Conservation (phyloP, 495 filamentous ascomycete genomes). For the Aspergillus haitiensis region DNA sequence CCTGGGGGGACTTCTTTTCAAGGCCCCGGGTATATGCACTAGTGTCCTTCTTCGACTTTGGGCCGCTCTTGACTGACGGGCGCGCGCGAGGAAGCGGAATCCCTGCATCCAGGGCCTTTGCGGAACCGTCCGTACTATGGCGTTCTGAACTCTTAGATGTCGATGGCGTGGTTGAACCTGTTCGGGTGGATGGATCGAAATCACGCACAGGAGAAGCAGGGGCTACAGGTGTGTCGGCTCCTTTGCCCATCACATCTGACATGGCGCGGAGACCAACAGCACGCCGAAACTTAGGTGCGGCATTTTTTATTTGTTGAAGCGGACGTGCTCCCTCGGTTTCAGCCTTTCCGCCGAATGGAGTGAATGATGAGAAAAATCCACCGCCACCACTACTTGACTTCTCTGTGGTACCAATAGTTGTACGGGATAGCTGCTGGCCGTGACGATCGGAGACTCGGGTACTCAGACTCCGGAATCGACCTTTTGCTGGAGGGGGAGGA, state of each 20-base stretch:
- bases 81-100: slow-evolving; percentile 46
- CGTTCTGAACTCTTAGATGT: slow-evolving; percentile 77
- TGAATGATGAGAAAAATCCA: slow-evolving; percentile 52
- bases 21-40: slow-evolving; percentile 90
- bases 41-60: slow-evolving; percentile 88
- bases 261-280: slow-evolving; percentile 71
- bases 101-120: slow-evolving; percentile 61
- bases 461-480: slow-evolving; percentile 49
- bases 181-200: slow-evolving; percentile 66
- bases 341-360: slow-evolving; percentile 40
- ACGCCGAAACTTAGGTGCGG: slow-evolving; percentile 50
- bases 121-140: slow-evolving; percentile 62
- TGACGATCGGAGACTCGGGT: slow-evolving; percentile 38
- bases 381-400: slow-evolving; percentile 48
- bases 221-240: slow-evolving; percentile 33
- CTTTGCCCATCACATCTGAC: slow-evolving; percentile 63
- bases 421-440: slow-evolving; percentile 44
- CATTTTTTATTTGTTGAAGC: slow-evolving; percentile 39
- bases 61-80: slow-evolving; percentile 32
- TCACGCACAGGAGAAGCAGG: slow-evolving; percentile 63
- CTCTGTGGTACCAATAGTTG: slow-evolving; percentile 50
- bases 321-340: slow-evolving; percentile 53
- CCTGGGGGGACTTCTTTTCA: slow-evolving; percentile 74
- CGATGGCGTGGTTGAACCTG: slow-evolving; percentile 85
- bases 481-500: slow-evolving; percentile 50